Conservation (phyloP, 1,284 basidiomycete species). For the Naganishia cerealis region DNA sequence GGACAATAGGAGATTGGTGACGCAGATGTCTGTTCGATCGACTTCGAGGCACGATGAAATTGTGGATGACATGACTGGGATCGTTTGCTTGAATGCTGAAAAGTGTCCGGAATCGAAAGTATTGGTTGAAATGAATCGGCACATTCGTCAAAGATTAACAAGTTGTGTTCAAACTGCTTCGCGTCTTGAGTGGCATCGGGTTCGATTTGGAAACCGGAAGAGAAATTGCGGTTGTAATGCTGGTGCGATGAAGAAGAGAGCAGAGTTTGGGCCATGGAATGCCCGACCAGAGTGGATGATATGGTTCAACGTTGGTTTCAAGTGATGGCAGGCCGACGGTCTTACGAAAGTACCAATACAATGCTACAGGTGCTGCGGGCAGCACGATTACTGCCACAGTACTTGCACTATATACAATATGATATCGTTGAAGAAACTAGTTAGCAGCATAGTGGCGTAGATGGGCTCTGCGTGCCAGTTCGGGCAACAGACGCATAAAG, state of each 20-base stretch:
- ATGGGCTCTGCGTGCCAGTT: not conserved
- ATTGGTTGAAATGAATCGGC: not conserved
- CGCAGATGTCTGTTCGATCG: not conserved
- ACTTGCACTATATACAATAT: too few species aligned
- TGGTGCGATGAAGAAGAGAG: not conserved
- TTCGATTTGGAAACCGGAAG: not conserved
- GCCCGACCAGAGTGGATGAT: not conserved
- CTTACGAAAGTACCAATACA: not conserved
- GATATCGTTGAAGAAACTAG: too few species aligned
- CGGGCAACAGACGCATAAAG: not conserved
- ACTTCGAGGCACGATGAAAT: not conserved
- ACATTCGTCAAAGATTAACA: not conserved
- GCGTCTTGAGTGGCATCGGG: not conserved
- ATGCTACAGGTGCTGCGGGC: not conserved
- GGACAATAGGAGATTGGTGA: not conserved
- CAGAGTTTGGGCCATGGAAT: slow-evolving; percentile 19
- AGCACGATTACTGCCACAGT: too few species aligned
- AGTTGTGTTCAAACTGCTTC: not conserved
- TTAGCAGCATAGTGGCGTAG: not conserved
- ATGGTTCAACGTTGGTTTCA: too few species aligned
- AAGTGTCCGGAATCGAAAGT: not conserved
- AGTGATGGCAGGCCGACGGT: not conserved
- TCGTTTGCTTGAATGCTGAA: not conserved
- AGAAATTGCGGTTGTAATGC: not conserved
- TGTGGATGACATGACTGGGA: slow-evolving; percentile 8